These are phyloP conservation scores for Pseudozyma pruni DNA, from an alignment of 1,284 basidiomycete species.

Conservation along the genomic window DNA sequence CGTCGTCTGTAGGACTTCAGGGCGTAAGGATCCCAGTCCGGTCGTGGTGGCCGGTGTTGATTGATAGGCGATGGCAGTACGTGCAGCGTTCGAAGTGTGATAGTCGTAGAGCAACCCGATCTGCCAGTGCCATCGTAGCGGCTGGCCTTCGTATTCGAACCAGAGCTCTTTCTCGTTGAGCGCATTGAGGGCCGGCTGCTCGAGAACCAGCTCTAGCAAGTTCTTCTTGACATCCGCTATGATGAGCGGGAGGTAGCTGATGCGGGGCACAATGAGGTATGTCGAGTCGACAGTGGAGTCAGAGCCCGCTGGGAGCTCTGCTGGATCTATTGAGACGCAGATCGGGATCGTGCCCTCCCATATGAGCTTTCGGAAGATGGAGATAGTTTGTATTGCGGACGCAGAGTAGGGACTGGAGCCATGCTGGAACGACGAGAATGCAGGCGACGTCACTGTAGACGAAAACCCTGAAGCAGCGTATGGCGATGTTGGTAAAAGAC, in stretches of 20 bases:
- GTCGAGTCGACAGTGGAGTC: slow-evolving; percentile 42
- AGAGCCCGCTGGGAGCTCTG: slow-evolving; percentile 40
- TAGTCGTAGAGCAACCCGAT: slow-evolving; percentile 60
- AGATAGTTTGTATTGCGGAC: slow-evolving; percentile 10
- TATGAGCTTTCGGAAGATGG: slow-evolving; percentile 40
- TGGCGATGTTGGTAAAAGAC: slow-evolving; percentile 18
- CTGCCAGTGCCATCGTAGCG: slow-evolving; percentile 63
- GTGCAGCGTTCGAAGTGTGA: slow-evolving; percentile 50
- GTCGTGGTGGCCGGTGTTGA: slow-evolving; percentile 4
- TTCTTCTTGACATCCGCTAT: slow-evolving; percentile 47
- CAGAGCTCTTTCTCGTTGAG: slow-evolving; percentile 54
- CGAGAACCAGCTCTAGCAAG: slow-evolving; percentile 50
- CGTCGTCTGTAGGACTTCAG: slow-evolving; percentile 1
- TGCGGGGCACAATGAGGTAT: slow-evolving; percentile 52
- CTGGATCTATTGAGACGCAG: slow-evolving; percentile 39
- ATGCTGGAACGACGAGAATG: slow-evolving; percentile 9
- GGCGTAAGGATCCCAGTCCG: slow-evolving; percentile 21
- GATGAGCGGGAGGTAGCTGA: slow-evolving; percentile 57
- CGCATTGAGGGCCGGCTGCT: slow-evolving; percentile 23
- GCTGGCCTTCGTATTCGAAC: slow-evolving; percentile 57
- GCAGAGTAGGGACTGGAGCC: neutral
- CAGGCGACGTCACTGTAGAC: slow-evolving; percentile 14
- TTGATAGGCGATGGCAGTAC: slow-evolving; percentile 22
- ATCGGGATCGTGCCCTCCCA: slow-evolving; percentile 58
- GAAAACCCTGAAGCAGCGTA: slow-evolving; percentile 2